Percentiles rank a stretch among this genome's conserved stretches.
Evolutionary conservation across 345 rosid species (phyloP).

Genomic region (Eucalyptus coolabah): DNA sequence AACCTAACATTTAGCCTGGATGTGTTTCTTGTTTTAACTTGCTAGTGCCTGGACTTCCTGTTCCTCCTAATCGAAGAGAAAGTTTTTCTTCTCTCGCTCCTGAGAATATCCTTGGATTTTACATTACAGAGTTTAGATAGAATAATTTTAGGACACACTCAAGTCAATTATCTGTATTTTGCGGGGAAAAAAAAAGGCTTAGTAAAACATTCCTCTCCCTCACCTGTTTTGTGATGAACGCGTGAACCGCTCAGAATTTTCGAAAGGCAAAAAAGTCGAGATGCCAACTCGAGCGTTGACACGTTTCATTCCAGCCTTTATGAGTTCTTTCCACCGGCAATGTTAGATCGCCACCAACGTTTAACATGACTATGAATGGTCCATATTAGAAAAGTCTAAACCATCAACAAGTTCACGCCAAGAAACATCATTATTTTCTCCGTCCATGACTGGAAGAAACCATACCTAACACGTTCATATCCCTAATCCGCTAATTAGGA

Average conservation of each 20-base stretch:
- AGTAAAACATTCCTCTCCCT: background rate
- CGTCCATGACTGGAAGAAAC: too few species aligned
- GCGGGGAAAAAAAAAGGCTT: background rate
- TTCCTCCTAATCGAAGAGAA: too few species aligned
- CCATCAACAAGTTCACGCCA: background rate
- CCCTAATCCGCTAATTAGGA: background rate
- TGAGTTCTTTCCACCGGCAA: background rate
- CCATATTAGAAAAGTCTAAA: background rate
- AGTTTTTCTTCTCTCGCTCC: too few species aligned
- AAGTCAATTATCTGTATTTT: too few species aligned
- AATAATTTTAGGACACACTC: too few species aligned
- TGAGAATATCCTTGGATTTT: too few species aligned
- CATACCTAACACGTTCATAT: too few species aligned
- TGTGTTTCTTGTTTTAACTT: too few species aligned
- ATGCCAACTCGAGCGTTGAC: background rate
- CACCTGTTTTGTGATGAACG: background rate
- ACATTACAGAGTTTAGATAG: fast-evolving
- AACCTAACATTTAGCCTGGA: fast-evolving
- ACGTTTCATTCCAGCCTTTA: background rate
- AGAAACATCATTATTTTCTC: too few species aligned
- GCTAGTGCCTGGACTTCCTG: too few species aligned
- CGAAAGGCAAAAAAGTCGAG: background rate
- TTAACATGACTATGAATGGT: background rate
- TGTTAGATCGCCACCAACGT: background rate
- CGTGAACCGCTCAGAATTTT: background rate